Evolutionary conservation across 192 early-diverging fungal genomes (phyloP).

Genomic region (Linnemannia zychae): DNA sequence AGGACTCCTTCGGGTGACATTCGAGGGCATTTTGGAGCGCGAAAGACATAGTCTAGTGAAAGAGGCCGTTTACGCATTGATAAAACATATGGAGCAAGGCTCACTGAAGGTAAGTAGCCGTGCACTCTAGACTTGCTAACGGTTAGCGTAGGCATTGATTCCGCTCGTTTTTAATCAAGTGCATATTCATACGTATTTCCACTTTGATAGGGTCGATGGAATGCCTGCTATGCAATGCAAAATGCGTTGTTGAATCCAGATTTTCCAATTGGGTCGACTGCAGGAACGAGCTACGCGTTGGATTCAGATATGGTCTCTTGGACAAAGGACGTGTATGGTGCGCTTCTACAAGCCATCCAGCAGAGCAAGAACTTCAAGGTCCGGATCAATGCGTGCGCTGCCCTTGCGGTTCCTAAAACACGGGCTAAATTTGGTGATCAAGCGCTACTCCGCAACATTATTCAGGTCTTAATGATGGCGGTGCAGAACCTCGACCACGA

Average conservation of each 20-base stretch:
- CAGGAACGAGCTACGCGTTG: conserved; percentile 51
- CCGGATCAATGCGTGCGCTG: conserved; percentile 76
- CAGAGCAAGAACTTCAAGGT: conserved; percentile 85
- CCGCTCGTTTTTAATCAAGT: background rate
- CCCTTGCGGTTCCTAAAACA: conserved; percentile 56
- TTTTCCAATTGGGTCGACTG: conserved; percentile 68
- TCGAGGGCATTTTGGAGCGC: conserved; percentile 59
- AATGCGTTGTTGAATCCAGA: conserved; percentile 69
- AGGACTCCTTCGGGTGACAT: conserved; percentile 69
- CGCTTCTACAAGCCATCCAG: conserved; percentile 65
- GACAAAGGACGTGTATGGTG: conserved; percentile 64
- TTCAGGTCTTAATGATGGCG: conserved; percentile 36
- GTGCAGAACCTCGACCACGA: conserved; percentile 54
- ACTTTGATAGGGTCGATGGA: conserved; percentile 75
- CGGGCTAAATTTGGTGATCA: conserved; percentile 59
- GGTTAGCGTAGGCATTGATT: background rate
- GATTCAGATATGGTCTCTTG: conserved; percentile 59
- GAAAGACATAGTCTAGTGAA: conserved; percentile 62
- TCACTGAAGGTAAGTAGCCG: conserved; percentile 69
- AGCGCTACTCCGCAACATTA: conserved; percentile 40
- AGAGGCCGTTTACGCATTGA: conserved; percentile 59
- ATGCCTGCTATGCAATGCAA: conserved; percentile 78
- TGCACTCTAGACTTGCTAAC: too few relatives aligned
- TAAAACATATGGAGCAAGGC: conserved; percentile 74
- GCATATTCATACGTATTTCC: background rate